These are phyloP conservation scores for Lotus japonicus DNA, from an alignment of 306 rosid genomes.

Conservation along the genomic window DNA sequence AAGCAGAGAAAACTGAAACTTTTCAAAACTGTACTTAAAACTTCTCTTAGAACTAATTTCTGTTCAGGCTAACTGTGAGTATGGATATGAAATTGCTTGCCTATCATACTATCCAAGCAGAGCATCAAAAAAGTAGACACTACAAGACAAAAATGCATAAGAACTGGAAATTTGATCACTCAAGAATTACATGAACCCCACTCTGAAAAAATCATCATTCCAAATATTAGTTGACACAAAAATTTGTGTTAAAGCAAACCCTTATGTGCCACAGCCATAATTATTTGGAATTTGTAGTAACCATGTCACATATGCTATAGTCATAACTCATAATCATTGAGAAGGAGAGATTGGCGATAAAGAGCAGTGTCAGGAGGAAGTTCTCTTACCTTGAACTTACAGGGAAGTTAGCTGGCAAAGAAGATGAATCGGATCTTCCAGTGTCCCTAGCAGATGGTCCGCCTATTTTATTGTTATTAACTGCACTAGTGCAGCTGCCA, in stretches of 20 bases:
- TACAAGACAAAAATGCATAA: not conserved
- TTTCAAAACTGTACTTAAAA: constrained; percentile 8
- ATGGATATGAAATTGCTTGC: not conserved
- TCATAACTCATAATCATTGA: not conserved
- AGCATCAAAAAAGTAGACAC: not conserved
- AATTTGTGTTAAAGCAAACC: not conserved
- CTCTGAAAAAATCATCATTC: not conserved
- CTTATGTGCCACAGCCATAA: not conserved
- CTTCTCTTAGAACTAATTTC: not conserved
- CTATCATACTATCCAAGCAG: not conserved
- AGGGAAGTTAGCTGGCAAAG: constrained; percentile 58
- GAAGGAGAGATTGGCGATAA: not conserved
- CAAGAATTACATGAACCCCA: constrained; percentile 11
- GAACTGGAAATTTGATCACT: not conserved
- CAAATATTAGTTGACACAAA: not conserved
- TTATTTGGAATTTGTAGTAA: not conserved
- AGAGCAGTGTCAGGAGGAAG: constrained; percentile 3
- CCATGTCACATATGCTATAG: not conserved
- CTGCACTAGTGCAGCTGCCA: constrained; percentile 91
- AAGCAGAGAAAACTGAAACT: not conserved
- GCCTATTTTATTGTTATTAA: constrained; percentile 63
- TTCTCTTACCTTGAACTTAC: constrained; percentile 61
- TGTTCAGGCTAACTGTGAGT: not conserved
- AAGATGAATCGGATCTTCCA: constrained; percentile 73
- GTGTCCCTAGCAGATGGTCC: constrained; percentile 77